A percentile compares a stretch with the other conserved stretches of the same genome.
These are phyloP conservation scores for Phytophthora ohioensis DNA, from an alignment of 352 stramenopile genomes.

Conservation along the genomic window DNA sequence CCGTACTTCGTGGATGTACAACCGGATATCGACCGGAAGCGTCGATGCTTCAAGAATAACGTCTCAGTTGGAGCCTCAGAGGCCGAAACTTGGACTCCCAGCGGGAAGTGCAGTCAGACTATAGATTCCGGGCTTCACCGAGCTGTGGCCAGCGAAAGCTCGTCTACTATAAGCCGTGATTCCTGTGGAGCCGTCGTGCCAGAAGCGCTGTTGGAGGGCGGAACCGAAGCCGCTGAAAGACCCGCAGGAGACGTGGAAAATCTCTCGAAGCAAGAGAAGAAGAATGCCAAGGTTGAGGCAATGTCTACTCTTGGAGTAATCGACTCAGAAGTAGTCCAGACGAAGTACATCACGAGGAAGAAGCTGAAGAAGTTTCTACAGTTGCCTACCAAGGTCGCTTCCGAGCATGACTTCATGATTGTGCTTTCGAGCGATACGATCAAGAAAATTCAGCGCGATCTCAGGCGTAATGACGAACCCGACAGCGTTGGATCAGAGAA, in stretches of 20 bases:
- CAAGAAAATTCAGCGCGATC: slow-evolving; percentile 4
- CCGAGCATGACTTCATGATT: slow-evolving; percentile 28
- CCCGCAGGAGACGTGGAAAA: slow-evolving; percentile 8
- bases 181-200: slow-evolving; percentile 14
- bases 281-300: slow-evolving; percentile 2
- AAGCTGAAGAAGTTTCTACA: slow-evolving; percentile 29
- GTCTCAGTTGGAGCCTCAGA: slow-evolving; percentile 6
- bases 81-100: slow-evolving; percentile 4
- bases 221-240: slow-evolving; percentile 13
- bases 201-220: slow-evolving; percentile 16
- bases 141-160: slow-evolving; percentile 4
- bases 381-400: slow-evolving; percentile 3
- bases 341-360: slow-evolving; percentile 33
- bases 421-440: slow-evolving; percentile 22
- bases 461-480: slow-evolving; percentile 4
- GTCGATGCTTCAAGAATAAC: slow-evolving; percentile 13
- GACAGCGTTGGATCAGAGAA: slow-evolving; percentile 17
- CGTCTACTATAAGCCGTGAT: slow-evolving; percentile 12
- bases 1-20: slow-evolving; percentile 23
- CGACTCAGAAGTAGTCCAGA: slow-evolving; percentile 18
- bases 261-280: slow-evolving; percentile 17
- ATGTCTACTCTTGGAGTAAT: slow-evolving; percentile 8
- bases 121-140: slow-evolving; percentile 14
- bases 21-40: slow-evolving; percentile 16
- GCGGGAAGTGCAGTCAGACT: slow-evolving; percentile 10